phyloP scores from a whole-genome alignment of 495 filamentous ascomycete species.

The Aeminium ludgeri region DNA sequence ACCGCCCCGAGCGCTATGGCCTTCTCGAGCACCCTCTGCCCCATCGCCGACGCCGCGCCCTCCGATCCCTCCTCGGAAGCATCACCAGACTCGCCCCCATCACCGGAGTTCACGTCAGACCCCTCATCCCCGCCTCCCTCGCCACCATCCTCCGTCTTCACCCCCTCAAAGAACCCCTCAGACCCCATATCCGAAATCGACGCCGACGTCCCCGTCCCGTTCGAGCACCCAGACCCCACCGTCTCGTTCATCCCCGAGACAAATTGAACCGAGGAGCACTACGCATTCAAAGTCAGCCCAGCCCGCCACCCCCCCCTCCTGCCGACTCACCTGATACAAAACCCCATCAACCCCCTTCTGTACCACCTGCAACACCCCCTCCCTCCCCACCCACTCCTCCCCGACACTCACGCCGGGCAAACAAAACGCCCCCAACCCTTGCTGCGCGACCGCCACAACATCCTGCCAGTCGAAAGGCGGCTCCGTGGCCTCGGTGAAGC shows the following conservation, averaged over 20 bases:
- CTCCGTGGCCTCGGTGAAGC: constrained; percentile 4
- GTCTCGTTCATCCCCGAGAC: constrained; percentile 4
- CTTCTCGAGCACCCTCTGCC: no score
- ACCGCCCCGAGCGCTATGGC: no score
- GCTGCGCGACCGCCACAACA: constrained; percentile 4
- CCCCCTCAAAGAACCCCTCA: no score
- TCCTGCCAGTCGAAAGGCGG: constrained; percentile 7
- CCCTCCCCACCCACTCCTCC: constrained; percentile 2
- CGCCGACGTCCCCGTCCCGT: no score
- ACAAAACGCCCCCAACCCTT: constrained; percentile 7
- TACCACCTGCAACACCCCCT: constrained; percentile 9
- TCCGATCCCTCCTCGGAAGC: no score
- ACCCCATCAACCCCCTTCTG: constrained; percentile 6
- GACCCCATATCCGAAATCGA: no score
- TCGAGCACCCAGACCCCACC: background rate
- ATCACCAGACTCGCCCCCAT: no score
- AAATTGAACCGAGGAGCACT: constrained; percentile 13
- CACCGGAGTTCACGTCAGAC: no score
- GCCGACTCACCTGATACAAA: constrained; percentile 10
- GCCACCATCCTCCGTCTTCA: no score
- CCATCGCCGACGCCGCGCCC: no score
- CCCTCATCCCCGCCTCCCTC: no score
- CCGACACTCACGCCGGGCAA: constrained; percentile 1
- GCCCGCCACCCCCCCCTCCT: background rate
- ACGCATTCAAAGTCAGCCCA: background rate